Base-by-base conservation (phyloP, 805 yeast species). In the Yarrowia sp. region DNA sequence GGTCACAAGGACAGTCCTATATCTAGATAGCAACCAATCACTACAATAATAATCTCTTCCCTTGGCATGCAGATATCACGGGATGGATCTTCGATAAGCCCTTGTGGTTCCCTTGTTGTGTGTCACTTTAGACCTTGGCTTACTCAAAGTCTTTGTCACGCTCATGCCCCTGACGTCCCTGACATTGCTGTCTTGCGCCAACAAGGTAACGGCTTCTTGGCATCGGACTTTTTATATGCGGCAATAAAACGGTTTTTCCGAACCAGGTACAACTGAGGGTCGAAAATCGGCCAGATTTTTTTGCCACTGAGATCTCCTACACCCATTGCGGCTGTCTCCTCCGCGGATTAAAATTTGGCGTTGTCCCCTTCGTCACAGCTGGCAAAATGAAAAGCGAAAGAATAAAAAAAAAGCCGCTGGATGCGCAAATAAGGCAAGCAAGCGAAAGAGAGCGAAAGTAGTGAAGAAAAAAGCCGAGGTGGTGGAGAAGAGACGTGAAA, bases 391-490 rank as follows among this genome's bases (percentile, higher is more conserved):
- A 48, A 48, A 48, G 35, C 28, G 41, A 13, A 36, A 15, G 45
- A 22, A 10, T 35, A 18, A 22, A 45, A 33, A 51, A 51, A 51
- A 51, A 51, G 58, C 58, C 58, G 58, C 58, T 48, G 17, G 41
- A 17, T 51, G 58, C 58, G 43, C 58, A 13, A 51, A 36, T 50
- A n/a, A 50, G 57, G 57, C 42, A 51, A 51, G 58, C 58, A 51
- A 51, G 58, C 58, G 43, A 36, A 18, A 36, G 35, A 18, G 57
- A 35, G 42, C 28, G 41, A 8, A 35, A 8, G 42, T n/a, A 50
- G 36, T 35, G 57, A 32, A 33, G 55, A 28, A 3, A 11, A 35
- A 18, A 18, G 33, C 43, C 43, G 58, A 51, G 57, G 42, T 48
- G 17, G 55, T 13, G 55, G 55, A 8, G 31, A 47, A 33, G 6